phyloP scores from a whole-genome alignment of 768 basidiomycete species.

The Harrya chromipes region DNA sequence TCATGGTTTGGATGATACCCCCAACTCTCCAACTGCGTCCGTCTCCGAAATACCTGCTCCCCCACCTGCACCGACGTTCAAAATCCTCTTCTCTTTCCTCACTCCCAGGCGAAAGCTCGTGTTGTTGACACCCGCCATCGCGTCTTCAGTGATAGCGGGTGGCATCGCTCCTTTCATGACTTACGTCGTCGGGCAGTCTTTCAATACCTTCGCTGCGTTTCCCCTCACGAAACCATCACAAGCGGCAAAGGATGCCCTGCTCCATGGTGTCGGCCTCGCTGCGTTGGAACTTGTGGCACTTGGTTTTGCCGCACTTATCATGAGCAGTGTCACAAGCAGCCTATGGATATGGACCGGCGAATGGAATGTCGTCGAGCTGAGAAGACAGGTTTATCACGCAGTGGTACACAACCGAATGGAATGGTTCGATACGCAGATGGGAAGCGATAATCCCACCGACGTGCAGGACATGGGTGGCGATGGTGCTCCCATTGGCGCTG shows the following conservation, averaged over 20 bases:
- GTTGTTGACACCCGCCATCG: conserved; percentile 61
- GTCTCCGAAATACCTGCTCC: conserved; percentile 16
- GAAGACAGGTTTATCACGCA: conserved; percentile 64
- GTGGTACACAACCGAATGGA: conserved; percentile 70
- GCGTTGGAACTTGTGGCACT: conserved; percentile 67
- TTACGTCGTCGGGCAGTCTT: conserved; percentile 70
- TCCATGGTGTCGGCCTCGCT: conserved; percentile 55
- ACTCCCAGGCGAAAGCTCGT: conserved; percentile 51
- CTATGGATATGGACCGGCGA: conserved; percentile 92
- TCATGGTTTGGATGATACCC: conserved; percentile 3
- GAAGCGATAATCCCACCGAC: conserved; percentile 44
- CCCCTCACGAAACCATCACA: conserved; percentile 42
- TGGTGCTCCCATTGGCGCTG: conserved; percentile 67
- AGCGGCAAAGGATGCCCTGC: conserved; percentile 46
- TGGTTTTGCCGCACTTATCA: conserved; percentile 59
- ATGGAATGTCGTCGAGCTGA: conserved; percentile 63
- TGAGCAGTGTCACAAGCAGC: conserved; percentile 71
- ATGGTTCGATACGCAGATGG: conserved; percentile 90
- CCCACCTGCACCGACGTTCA: conserved; percentile 50
- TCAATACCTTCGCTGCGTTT: conserved; percentile 67
- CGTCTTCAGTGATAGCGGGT: conserved; percentile 61
- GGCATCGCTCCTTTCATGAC: conserved; percentile 87
- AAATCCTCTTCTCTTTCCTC: conserved; percentile 65
- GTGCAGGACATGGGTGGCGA: conserved; percentile 35
- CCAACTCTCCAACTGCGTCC: conserved; percentile 11